These are phyloP conservation scores for Podaxis pistillaris DNA, from an alignment of 768 basidiomycete genomes.

Conservation along the genomic window DNA sequence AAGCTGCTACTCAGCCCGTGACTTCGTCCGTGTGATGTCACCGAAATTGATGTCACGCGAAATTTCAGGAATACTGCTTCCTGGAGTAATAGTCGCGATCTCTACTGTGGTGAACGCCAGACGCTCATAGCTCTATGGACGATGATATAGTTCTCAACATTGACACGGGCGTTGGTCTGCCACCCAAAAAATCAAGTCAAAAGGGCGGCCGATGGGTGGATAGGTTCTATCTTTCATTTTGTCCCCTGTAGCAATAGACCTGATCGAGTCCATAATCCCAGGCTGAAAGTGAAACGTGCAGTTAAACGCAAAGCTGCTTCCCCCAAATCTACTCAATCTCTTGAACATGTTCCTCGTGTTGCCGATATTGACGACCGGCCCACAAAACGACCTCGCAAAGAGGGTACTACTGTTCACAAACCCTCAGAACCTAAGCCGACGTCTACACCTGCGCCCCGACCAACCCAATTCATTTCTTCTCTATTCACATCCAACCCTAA, in stretches of 20 bases:
- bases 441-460: constrained; percentile 26
- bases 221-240: constrained; percentile 41
- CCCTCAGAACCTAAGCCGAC: constrained; percentile 16
- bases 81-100: background rate
- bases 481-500: constrained; percentile 85
- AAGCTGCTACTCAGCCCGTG: constrained; percentile 4
- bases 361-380: constrained; percentile 35
- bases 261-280: constrained; percentile 29
- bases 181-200: constrained; percentile 31
- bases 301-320: constrained; percentile 55
- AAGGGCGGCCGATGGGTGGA: constrained; percentile 79
- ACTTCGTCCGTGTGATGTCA: background rate
- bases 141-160: constrained; percentile 78
- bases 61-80: background rate
- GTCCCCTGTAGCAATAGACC: constrained; percentile 6
- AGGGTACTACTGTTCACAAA: constrained; percentile 8
- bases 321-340: constrained; percentile 18
- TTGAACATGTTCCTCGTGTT: background rate
- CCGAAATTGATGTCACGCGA: background rate
- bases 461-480: constrained; percentile 79
- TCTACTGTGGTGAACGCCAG: background rate
- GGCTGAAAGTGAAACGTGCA: constrained; percentile 73
- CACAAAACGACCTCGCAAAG: constrained; percentile 45
- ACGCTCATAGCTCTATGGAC: constrained; percentile 47
- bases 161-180: constrained; percentile 34